Conservation (phyloP, 371 early-diverging fungal genomes). For the Syncephalastrum racemosum region DNA sequence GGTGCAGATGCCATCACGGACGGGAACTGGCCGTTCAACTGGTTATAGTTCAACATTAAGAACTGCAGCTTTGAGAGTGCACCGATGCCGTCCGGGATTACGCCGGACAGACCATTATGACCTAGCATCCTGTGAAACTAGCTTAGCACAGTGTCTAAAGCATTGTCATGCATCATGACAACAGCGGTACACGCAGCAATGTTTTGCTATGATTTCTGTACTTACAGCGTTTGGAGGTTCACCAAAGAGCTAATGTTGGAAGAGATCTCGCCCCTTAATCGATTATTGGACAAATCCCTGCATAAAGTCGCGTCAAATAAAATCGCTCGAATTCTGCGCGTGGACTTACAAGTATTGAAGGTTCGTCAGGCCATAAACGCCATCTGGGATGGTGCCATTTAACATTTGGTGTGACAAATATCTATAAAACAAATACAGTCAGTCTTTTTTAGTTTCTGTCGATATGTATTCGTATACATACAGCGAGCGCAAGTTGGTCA, state of each 20-base stretch:
- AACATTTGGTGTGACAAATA: constrained; percentile 34
- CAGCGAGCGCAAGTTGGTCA: constrained; percentile 35
- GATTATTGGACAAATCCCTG: constrained; percentile 55
- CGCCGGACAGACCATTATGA: constrained; percentile 45
- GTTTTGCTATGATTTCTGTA: neutral
- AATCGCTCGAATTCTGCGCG: neutral
- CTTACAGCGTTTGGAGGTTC: constrained; percentile 45
- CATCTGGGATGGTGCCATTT: constrained; percentile 42
- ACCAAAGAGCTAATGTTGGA: constrained; percentile 40
- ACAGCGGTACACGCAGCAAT: neutral
- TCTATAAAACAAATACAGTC: constrained; percentile 15
- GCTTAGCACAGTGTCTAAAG: neutral
- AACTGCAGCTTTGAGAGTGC: constrained; percentile 40
- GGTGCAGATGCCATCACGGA: constrained; percentile 37
- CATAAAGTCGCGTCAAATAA: neutral
- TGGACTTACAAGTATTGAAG: constrained; percentile 31
- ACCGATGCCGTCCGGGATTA: constrained; percentile 46
- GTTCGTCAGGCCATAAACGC: constrained; percentile 26
- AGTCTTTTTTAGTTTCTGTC: neutral
- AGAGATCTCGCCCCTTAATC: constrained; percentile 48
- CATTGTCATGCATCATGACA: neutral
- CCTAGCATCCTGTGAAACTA: constrained; percentile 38
- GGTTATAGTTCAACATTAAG: constrained; percentile 49
- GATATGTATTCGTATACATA: constrained; percentile 12
- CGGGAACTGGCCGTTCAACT: constrained; percentile 53